Conservation (phyloP, 108 stramenopile genomes). For the Conticribra guillardii region DNA sequence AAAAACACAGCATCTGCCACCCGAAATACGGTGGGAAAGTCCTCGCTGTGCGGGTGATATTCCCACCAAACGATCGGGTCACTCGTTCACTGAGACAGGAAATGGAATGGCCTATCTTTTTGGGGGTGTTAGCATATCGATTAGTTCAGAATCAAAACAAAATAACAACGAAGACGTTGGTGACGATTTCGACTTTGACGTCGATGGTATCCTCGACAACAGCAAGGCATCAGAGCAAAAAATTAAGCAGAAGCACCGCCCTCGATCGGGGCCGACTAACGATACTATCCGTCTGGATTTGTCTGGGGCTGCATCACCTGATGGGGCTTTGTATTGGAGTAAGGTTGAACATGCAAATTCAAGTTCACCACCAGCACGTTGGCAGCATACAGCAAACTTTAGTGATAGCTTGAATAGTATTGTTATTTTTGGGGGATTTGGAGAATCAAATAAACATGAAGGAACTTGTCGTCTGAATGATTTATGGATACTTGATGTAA, state of each 20-base stretch:
- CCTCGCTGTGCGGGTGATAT: slow-evolving; percentile 66
- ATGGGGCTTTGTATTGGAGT: slow-evolving; percentile 53
- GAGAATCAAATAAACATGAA: slow-evolving; percentile 24
- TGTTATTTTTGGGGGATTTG: slow-evolving; percentile 77
- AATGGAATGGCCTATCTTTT: slow-evolving; percentile 66
- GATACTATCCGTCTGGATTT: slow-evolving; percentile 82
- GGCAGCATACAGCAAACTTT: slow-evolving; percentile 71
- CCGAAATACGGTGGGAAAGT: slow-evolving; percentile 49
- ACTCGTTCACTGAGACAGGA: slow-evolving; percentile 66
- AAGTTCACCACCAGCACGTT: slow-evolving; percentile 55
- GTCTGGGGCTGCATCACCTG: slow-evolving; percentile 31
- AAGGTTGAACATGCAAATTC: slow-evolving; percentile 10
- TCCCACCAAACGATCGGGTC: slow-evolving; percentile 81
- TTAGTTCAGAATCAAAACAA: not conserved
- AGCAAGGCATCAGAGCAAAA: slow-evolving; percentile 27
- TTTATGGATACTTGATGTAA: slow-evolving; percentile 72
- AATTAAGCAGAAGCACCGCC: not conserved
- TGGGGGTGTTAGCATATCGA: slow-evolving; percentile 48
- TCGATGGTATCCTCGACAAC: slow-evolving; percentile 1
- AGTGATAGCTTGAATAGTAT: slow-evolving; percentile 34
- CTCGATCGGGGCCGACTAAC: slow-evolving; percentile 57
- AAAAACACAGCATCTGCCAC: slow-evolving; percentile 12
- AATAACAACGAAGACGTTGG: slow-evolving; percentile 25
- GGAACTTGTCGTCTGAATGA: slow-evolving; percentile 63
- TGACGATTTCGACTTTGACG: not conserved